Percentiles rank a stretch among this genome's conserved stretches.
These are phyloP conservation scores for Mycena rebaudengoi DNA, from an alignment of 768 basidiomycete species.

Conservation along the genomic window DNA sequence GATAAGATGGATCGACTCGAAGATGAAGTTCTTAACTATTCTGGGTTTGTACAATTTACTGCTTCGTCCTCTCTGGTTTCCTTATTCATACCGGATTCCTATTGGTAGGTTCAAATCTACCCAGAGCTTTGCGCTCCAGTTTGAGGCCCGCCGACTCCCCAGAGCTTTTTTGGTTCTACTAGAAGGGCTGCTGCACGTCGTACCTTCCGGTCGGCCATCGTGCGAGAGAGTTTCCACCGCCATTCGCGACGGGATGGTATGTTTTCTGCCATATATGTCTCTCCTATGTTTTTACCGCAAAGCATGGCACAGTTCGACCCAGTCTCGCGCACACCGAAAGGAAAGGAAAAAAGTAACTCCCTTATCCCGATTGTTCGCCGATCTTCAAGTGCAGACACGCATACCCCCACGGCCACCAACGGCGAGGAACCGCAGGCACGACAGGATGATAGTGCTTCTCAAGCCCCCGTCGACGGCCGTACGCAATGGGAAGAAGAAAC, in stretches of 20 bases:
- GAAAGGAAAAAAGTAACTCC: background rate
- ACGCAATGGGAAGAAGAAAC: conserved; percentile 6
- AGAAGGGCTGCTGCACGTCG: conserved; percentile 72
- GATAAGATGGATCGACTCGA: conserved; percentile 78
- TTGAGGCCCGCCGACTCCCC: conserved; percentile 79
- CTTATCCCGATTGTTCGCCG: conserved; percentile 18
- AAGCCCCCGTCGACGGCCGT: background rate
- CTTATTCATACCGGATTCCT: background rate
- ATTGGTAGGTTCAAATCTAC: conserved; percentile 58
- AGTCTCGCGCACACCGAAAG: background rate
- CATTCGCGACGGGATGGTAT: conserved; percentile 76
- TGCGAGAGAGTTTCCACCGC: conserved; percentile 77
- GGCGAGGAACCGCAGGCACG: too few species aligned
- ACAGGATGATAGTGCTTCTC: too few species aligned
- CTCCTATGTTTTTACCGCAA: background rate
- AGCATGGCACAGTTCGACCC: conserved; percentile 17
- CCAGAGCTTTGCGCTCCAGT: conserved; percentile 57
- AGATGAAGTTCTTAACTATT: conserved; percentile 75
- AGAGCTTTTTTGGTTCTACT: conserved; percentile 75
- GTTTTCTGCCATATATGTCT: conserved; percentile 32
- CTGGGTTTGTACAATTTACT: conserved; percentile 59
- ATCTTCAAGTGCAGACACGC: background rate
- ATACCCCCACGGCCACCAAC: too few species aligned
- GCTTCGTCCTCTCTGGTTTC: background rate
- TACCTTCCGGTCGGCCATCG: conserved; percentile 69